Evolutionary conservation across 495 filamentous ascomycete genomes (phyloP).

Genomic region (Glutinoglossum americanum): DNA sequence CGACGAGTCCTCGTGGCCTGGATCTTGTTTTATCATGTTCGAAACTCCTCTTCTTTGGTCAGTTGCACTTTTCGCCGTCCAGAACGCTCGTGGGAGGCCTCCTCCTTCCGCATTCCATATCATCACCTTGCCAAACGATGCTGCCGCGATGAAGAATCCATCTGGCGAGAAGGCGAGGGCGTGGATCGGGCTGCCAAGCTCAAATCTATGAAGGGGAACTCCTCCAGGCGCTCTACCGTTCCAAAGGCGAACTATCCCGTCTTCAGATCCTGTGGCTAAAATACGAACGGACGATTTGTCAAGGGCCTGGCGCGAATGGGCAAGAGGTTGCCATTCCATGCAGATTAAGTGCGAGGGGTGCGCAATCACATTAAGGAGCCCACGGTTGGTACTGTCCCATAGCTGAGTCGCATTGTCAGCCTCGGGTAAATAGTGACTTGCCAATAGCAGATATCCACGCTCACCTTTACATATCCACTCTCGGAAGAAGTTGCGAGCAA

Average conservation of each 20-base stretch:
- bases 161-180: slow-evolving; percentile 50
- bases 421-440: slow-evolving; percentile 13
- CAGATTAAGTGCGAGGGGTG: background rate
- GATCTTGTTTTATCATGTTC: background rate
- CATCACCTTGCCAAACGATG: slow-evolving; percentile 37
- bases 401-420: slow-evolving; percentile 2
- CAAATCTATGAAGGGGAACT: slow-evolving; percentile 18
- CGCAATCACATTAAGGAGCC: background rate
- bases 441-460: slow-evolving; percentile 8
- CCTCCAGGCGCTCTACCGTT: slow-evolving; percentile 36
- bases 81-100: slow-evolving; percentile 41
- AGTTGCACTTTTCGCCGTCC: slow-evolving; percentile 18
- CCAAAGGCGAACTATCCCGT: slow-evolving; percentile 50
- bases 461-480: background rate
- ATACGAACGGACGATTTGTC: slow-evolving; percentile 1
- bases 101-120: slow-evolving; percentile 55
- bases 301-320: background rate
- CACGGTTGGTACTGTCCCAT: background rate
- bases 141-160: slow-evolving; percentile 47
- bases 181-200: slow-evolving; percentile 30
- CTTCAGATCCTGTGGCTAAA: slow-evolving; percentile 18
- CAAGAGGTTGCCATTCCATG: slow-evolving; percentile 6
- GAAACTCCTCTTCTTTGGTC: background rate
- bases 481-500: background rate
- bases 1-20: slow-evolving; percentile 17